phyloP scores from a whole-genome alignment of 2,329 filamentous ascomycete species.

The Phoma herbarum region DNA sequence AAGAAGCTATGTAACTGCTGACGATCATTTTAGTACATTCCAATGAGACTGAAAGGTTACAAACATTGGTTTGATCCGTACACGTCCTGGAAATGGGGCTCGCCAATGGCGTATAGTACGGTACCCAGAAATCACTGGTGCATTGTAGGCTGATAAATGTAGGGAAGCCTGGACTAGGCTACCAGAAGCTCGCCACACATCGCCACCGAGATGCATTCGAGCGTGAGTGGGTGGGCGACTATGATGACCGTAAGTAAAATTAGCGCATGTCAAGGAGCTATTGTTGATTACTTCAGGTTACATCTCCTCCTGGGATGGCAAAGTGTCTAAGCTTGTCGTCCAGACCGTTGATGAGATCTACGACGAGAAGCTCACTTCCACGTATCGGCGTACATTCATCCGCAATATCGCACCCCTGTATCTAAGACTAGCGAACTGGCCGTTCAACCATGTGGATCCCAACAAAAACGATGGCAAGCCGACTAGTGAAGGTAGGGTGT shows the following conservation, averaged over 20 bases:
- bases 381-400: conserved; percentile 44
- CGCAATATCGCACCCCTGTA: conserved; percentile 40
- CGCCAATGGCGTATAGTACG: conserved; percentile 39
- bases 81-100: conserved; percentile 34
- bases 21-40: conserved; percentile 2
- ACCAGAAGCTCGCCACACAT: conserved; percentile 34
- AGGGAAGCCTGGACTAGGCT: conserved; percentile 35
- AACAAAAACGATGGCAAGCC: conserved; percentile 27
- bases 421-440: conserved; percentile 45
- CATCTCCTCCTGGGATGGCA: conserved; percentile 43
- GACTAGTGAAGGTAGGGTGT: conserved; percentile 29
- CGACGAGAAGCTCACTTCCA: conserved; percentile 37
- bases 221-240: conserved; percentile 37
- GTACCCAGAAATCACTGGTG: too few relatives aligned
- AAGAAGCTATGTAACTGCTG: neutral
- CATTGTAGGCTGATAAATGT: neutral
- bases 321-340: conserved; percentile 41
- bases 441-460: conserved; percentile 41
- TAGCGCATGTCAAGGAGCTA: too few relatives aligned
- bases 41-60: conserved; percentile 31
- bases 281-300: conserved; percentile 20
- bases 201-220: conserved; percentile 39
- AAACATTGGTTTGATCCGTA: conserved; percentile 32
- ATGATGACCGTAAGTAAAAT: conserved; percentile 35
- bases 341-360: conserved; percentile 46